These are phyloP conservation scores for Diplosphaera chodatii DNA, from an alignment of 139 green algal genomes.

Conservation along the genomic window DNA sequence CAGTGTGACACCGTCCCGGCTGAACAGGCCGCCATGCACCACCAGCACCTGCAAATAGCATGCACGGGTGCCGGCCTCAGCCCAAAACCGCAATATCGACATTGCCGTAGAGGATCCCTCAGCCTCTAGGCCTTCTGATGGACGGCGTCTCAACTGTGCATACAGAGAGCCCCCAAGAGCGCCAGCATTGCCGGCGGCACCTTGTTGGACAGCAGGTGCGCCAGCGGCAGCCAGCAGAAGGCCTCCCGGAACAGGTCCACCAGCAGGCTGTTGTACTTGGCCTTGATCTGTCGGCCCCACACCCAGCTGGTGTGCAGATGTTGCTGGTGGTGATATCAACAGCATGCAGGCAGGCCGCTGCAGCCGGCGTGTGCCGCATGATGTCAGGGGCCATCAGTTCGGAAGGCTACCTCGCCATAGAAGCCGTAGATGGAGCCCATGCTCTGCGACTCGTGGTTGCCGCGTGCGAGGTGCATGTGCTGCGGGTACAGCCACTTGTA, in stretches of 20 bases:
- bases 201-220: slow-evolving; percentile 67
- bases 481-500: slow-evolving; percentile 79
- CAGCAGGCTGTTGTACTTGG: slow-evolving; percentile 76
- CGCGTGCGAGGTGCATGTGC: slow-evolving; percentile 77
- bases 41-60: slow-evolving; percentile 67
- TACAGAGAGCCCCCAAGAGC: neutral
- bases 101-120: too few relatives aligned
- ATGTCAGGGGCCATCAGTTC: too few relatives aligned
- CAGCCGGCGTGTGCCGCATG: too few relatives aligned
- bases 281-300: slow-evolving; percentile 74
- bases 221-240: slow-evolving; percentile 89
- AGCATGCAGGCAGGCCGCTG: too few relatives aligned
- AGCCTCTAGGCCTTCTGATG: too few relatives aligned
- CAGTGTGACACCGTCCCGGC: slow-evolving; percentile 75
- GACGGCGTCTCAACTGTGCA: too few relatives aligned
- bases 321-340: too few relatives aligned
- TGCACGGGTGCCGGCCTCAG: too few relatives aligned
- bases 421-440: slow-evolving; percentile 99
- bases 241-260: slow-evolving; percentile 87
- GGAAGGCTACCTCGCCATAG: slow-evolving; percentile 91
- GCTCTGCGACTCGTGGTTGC: slow-evolving; percentile 90
- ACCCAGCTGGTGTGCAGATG: too few relatives aligned
- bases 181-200: too few relatives aligned
- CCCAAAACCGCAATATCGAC: too few relatives aligned
- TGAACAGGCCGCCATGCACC: slow-evolving; percentile 91